A percentile compares a stretch with the other conserved stretches of the same genome.
These are phyloP conservation scores for Aspergillus awamori DNA, from an alignment of 2,329 filamentous ascomycete species.

Conservation along the genomic window DNA sequence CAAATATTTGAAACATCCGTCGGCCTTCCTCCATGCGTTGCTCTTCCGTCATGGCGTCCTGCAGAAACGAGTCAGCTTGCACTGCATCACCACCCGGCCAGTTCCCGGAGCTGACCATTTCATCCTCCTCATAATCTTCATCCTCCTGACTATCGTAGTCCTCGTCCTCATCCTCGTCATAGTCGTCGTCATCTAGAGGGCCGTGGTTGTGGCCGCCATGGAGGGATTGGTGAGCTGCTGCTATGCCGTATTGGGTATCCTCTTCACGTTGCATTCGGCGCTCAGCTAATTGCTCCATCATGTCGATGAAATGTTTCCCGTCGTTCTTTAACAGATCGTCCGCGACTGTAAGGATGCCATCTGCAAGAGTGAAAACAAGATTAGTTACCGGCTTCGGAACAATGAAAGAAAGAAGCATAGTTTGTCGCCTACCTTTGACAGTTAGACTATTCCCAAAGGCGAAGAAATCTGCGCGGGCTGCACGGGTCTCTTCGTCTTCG, in stretches of 20 bases:
- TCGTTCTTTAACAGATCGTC: slow-evolving; percentile 99
- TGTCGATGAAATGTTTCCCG: slow-evolving; percentile 99
- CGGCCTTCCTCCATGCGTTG: slow-evolving; percentile 98
- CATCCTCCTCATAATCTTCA: slow-evolving; percentile 67
- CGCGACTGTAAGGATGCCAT: slow-evolving; percentile 96
- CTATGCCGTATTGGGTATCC: slow-evolving; percentile 73
- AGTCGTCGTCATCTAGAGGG: slow-evolving; percentile 73
- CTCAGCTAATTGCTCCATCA: slow-evolving; percentile 99
- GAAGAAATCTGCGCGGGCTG: slow-evolving; percentile 78
- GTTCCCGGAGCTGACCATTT: slow-evolving; percentile 55
- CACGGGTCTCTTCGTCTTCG: slow-evolving; percentile 64
- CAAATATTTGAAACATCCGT: slow-evolving; percentile 99
- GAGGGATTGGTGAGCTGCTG: slow-evolving; percentile 58
- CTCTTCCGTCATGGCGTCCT: slow-evolving; percentile 97
- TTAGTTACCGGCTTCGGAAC: slow-evolving; percentile 28
- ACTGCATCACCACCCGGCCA: slow-evolving; percentile 23
- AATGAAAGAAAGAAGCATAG: slow-evolving; percentile 14
- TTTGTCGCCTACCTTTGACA: slow-evolving; percentile 69
- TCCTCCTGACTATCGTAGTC: slow-evolving; percentile 65
- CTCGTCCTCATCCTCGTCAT: slow-evolving; percentile 74
- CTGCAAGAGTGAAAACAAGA: slow-evolving; percentile 55
- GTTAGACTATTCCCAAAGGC: slow-evolving; percentile 97
- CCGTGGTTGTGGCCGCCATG: slow-evolving; percentile 76
- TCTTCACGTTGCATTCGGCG: slow-evolving; percentile 96
- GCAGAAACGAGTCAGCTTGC: slow-evolving; percentile 43